Conservation (phyloP, 78 protist genomes). For the Dictyostelium discoideum region DNA sequence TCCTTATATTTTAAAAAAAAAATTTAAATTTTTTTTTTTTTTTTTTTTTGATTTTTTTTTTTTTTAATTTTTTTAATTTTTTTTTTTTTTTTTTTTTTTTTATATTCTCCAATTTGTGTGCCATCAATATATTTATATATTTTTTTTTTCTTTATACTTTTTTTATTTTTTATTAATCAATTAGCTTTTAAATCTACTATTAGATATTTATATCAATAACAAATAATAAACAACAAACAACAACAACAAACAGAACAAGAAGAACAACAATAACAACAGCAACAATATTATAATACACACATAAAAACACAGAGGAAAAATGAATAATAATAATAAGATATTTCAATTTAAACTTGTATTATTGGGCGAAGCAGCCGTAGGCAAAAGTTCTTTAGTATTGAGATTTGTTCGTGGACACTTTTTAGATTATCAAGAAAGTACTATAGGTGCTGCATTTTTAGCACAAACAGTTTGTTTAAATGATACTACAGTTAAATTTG, state of each 20-base stretch:
- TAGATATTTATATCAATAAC: not conserved
- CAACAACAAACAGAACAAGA: too few relatives aligned
- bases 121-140: not conserved
- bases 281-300: not conserved
- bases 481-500: slow-evolving; percentile 97
- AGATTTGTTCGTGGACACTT: slow-evolving; percentile 98
- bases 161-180: too few relatives aligned
- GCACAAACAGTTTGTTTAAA: slow-evolving; percentile 96
- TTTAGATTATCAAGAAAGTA: slow-evolving; percentile 96
- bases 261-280: not conserved
- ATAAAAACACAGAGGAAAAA: not conserved
- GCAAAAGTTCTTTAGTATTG: slow-evolving; percentile 91
- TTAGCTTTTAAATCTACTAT: not conserved
- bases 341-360: slow-evolving; percentile 91
- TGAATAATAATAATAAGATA: slow-evolving; percentile 76
- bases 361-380: slow-evolving; percentile 92
- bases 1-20: too few relatives aligned
- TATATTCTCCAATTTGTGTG: not conserved
- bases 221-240: too few relatives aligned
- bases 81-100: too few relatives aligned
- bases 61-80: too few relatives aligned
- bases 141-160: not conserved
- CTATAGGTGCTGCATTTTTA: slow-evolving; percentile 98
- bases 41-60: too few relatives aligned
- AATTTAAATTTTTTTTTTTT: too few relatives aligned